Evolutionary conservation across 1,139 yeast genomes (phyloP).

Genomic region (Pichia terricola): DNA sequence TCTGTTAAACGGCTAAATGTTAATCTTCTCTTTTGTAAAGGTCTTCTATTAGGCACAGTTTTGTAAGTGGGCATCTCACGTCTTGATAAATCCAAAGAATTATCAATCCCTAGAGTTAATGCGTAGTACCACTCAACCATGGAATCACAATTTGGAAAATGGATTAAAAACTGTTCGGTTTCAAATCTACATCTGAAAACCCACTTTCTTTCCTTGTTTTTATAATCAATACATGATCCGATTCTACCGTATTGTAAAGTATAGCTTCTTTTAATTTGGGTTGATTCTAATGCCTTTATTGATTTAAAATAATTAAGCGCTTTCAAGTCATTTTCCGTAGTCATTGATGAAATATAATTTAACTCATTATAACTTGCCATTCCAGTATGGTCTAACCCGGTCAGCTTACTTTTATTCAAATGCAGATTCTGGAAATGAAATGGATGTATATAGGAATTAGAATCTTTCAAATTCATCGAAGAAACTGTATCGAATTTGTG

Average conservation of each 20-base stretch:
- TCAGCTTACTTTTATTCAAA: constrained; percentile 1
- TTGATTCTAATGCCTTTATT: constrained; percentile 24
- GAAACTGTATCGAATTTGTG: constrained; percentile 8
- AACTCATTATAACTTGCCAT: constrained; percentile 8
- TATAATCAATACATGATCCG: constrained; percentile 65
- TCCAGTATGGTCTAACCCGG: constrained; percentile 3
- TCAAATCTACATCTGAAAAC: constrained; percentile 57
- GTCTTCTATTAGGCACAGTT: constrained; percentile 64
- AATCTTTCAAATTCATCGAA: constrained; percentile 8
- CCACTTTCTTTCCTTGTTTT: constrained; percentile 37
- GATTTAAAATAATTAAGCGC: constrained; percentile 30
- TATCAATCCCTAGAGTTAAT: constrained; percentile 51
- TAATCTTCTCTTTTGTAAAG: neutral
- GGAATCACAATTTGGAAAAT: constrained; percentile 45
- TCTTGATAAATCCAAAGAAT: constrained; percentile 49
- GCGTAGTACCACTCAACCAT: constrained; percentile 60
- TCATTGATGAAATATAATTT: constrained; percentile 28
- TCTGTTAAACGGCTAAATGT: neutral
- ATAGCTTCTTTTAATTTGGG: constrained; percentile 41
- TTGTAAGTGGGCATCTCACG: constrained; percentile 60
- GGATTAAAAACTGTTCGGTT: constrained; percentile 55
- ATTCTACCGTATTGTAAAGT: constrained; percentile 60
- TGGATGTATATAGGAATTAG: constrained; percentile 13
- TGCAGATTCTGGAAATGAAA: constrained; percentile 13
- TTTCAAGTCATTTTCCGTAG: constrained; percentile 31